Evolutionary conservation across 768 basidiomycete species (phyloP).

Genomic region (Leccinum incarnatum): DNA sequence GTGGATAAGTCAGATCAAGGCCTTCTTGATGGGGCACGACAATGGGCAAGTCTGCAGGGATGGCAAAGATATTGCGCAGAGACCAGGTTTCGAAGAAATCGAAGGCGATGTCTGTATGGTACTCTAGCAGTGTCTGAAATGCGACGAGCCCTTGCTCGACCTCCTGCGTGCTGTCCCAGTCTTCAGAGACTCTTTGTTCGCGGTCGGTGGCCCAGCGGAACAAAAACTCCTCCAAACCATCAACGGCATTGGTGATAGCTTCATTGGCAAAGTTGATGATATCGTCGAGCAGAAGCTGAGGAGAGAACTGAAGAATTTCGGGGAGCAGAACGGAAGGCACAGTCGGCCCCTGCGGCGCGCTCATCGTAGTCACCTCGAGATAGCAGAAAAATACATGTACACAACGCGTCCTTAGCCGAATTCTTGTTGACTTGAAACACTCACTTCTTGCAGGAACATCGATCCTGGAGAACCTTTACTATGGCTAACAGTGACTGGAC

Average conservation of each 20-base stretch:
- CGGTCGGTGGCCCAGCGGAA: conserved; percentile 72
- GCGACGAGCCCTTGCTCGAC: conserved; percentile 79
- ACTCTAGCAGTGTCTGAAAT: conserved; percentile 85
- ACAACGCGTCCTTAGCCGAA: conserved; percentile 24
- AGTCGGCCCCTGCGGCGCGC: conserved; percentile 26
- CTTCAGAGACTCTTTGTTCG: conserved; percentile 41
- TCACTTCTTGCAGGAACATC: neutral
- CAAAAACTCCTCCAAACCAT: conserved; percentile 77
- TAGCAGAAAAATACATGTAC: conserved; percentile 20
- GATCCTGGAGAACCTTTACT: neutral
- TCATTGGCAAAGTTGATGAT: conserved; percentile 82
- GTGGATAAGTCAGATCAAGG: conserved; percentile 59
- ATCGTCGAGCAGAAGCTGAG: conserved; percentile 82
- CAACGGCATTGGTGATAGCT: conserved; percentile 72
- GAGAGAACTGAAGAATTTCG: conserved; percentile 78
- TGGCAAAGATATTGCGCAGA: conserved; percentile 80
- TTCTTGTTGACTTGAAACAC: neutral
- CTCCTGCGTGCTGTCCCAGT: conserved; percentile 64
- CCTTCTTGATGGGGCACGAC: conserved; percentile 76
- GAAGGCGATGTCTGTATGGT: conserved; percentile 86
- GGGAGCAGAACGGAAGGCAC: conserved; percentile 27
- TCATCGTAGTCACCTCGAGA: conserved; percentile 20
- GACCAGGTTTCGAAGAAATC: conserved; percentile 93
- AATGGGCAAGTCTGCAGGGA: conserved; percentile 65
- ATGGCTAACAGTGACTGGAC: conserved; percentile 60